Conservation (phyloP, 805 yeast species). For the Blastobotrys parvus region DNA sequence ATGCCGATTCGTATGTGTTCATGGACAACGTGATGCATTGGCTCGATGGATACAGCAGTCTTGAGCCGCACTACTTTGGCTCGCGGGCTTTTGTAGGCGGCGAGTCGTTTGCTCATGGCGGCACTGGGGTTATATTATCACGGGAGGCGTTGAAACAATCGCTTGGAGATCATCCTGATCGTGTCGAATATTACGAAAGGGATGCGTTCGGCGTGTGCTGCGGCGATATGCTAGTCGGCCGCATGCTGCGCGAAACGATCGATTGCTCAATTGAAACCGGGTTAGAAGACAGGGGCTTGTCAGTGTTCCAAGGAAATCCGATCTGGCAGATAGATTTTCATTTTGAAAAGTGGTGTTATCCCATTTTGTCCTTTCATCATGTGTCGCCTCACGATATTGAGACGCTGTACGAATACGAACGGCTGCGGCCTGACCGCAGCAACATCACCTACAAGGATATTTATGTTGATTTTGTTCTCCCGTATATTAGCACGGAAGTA, state of each 20-base stretch:
- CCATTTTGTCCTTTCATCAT: constrained; percentile 29
- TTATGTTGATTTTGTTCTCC: constrained; percentile 16
- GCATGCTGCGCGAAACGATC: constrained; percentile 15
- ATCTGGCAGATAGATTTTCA: constrained; percentile 12
- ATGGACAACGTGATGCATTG: constrained; percentile 22
- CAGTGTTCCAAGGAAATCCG: constrained; percentile 27
- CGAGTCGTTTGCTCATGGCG: constrained; percentile 32
- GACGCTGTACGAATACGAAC: constrained; percentile 29
- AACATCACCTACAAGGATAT: constrained; percentile 15
- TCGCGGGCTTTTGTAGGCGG: constrained; percentile 17
- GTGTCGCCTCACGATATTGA: constrained; percentile 23
- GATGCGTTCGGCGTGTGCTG: constrained; percentile 23
- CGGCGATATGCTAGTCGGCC: constrained; percentile 29
- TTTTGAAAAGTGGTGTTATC: constrained; percentile 24
- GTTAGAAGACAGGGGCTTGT: constrained; percentile 4
- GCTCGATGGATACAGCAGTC: constrained; percentile 20
- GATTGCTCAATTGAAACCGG: constrained; percentile 1
- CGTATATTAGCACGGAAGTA: constrained; percentile 10
- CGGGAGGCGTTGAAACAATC: constrained; percentile 24
- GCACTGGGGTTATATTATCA: constrained; percentile 29
- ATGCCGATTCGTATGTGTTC: constrained; percentile 28
- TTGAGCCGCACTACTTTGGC: constrained; percentile 27
- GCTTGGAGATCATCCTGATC: constrained; percentile 7
- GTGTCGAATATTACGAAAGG: constrained; percentile 17
- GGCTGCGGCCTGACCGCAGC: constrained; percentile 13